Evolutionary conservation across 2,329 filamentous ascomycete genomes (phyloP).

Genomic region (Bipolaris bicolor): DNA sequence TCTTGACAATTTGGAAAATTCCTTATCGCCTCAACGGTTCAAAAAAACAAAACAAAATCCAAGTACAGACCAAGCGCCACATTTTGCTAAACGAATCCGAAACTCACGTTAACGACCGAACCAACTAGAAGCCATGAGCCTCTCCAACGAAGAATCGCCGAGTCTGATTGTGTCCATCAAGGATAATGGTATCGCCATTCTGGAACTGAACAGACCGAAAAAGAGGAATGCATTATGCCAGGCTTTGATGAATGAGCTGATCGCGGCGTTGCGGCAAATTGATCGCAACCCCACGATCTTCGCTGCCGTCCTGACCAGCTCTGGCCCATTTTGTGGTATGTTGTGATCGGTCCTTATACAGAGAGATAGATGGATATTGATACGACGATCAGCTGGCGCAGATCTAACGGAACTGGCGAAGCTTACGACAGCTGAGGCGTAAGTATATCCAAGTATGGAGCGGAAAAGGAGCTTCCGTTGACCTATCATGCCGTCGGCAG

Average conservation of each 20-base stretch:
- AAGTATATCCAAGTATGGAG: not conserved
- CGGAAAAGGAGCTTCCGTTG: not conserved
- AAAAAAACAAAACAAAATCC: no score
- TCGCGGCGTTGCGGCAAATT: conserved; percentile 22
- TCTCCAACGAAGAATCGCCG: conserved; percentile 10
- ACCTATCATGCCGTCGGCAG: not conserved
- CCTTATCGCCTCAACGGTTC: not conserved
- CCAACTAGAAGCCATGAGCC: conserved; percentile 4
- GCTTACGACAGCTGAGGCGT: conserved; percentile 79
- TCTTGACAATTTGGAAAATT: not conserved
- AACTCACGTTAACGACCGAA: not conserved
- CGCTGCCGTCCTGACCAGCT: conserved; percentile 73
- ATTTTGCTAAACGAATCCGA: not conserved
- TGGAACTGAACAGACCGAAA: conserved; percentile 61
- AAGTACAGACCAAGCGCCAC: not conserved
- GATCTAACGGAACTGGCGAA: conserved; percentile 97
- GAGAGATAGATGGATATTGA: not conserved
- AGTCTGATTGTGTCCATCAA: conserved; percentile 23
- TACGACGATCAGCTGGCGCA: conserved; percentile 69
- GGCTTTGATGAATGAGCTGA: conserved; percentile 54
- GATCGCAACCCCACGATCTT: conserved; percentile 27
- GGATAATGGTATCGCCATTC: conserved; percentile 52
- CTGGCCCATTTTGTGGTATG: conserved; percentile 71
- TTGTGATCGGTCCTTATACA: conserved; percentile 25
- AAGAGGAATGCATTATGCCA: conserved; percentile 66